Evolutionary conservation across 2,329 filamentous ascomycete species (phyloP).

Genomic region (Pezicula rhizophila): DNA sequence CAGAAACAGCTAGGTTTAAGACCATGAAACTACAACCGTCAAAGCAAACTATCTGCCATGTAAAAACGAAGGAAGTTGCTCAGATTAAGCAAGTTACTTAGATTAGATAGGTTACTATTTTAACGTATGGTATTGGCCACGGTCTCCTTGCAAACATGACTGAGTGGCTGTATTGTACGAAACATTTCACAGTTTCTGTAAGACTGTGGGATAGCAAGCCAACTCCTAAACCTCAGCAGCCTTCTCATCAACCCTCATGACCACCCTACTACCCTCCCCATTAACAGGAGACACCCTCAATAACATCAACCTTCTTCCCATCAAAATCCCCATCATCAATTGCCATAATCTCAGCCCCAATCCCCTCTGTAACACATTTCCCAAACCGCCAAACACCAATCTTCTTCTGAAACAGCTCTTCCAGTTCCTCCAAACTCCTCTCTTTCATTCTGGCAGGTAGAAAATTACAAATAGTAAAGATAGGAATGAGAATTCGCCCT

Average conservation of each 20-base stretch:
- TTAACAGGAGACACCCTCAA: not conserved
- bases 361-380: not conserved
- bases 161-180: too few relatives aligned
- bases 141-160: too few relatives aligned
- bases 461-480: constrained; percentile 29
- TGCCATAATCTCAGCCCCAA: not conserved
- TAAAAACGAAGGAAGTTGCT: too few relatives aligned
- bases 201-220: too few relatives aligned
- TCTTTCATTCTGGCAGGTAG: constrained; percentile 28
- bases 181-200: too few relatives aligned
- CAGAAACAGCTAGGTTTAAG: too few relatives aligned
- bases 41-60: too few relatives aligned
- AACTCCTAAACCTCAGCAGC: not conserved
- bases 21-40: too few relatives aligned
- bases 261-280: not conserved
- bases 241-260: not conserved
- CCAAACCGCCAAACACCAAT: not conserved
- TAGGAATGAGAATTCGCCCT: constrained; percentile 27
- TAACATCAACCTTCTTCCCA: not conserved
- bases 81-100: too few relatives aligned
- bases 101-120: too few relatives aligned
- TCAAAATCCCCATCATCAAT: not conserved
- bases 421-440: constrained; percentile 1
- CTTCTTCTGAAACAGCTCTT: not conserved
- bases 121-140: too few relatives aligned